Evolutionary conservation across 352 stramenopile genomes (phyloP).

Genomic region (Phytophthora boehmeriae): DNA sequence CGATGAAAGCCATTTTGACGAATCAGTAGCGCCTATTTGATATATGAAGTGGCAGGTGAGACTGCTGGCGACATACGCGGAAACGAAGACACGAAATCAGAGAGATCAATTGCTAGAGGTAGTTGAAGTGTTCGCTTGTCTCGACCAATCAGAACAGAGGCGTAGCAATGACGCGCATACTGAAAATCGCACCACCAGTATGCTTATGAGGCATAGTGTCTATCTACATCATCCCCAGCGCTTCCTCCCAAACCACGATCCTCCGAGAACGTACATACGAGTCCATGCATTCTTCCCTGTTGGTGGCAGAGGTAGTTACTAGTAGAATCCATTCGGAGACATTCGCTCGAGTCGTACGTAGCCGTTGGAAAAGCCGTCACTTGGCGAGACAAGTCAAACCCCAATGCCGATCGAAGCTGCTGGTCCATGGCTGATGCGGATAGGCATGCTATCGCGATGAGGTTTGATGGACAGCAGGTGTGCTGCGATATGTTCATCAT

Average conservation of each 20-base stretch:
- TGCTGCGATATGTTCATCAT: constrained; percentile 18
- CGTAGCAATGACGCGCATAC: constrained; percentile 18
- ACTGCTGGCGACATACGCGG: not conserved
- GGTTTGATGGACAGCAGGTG: not conserved
- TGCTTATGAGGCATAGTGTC: no score
- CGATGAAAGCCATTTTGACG: not conserved
- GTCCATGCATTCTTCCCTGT: no score
- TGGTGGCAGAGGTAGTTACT: constrained; percentile 37
- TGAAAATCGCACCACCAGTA: not conserved
- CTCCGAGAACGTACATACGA: no score
- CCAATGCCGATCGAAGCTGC: constrained; percentile 34
- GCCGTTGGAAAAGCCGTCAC: constrained; percentile 13
- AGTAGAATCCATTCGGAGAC: constrained; percentile 8
- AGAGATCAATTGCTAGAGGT: constrained; percentile 18
- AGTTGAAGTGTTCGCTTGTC: constrained; percentile 20
- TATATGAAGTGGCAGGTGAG: constrained; percentile 9
- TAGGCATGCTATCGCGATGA: constrained; percentile 1
- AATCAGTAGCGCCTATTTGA: not conserved
- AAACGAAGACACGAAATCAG: constrained; percentile 20
- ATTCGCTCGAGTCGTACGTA: not conserved
- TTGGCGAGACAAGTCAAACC: constrained; percentile 16
- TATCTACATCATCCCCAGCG: not conserved
- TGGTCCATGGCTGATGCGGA: not conserved
- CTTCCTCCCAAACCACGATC: no score
- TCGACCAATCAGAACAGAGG: constrained; percentile 19